phyloP scores from a whole-genome alignment of 331 rosid species.

The Cydonia oblonga region DNA sequence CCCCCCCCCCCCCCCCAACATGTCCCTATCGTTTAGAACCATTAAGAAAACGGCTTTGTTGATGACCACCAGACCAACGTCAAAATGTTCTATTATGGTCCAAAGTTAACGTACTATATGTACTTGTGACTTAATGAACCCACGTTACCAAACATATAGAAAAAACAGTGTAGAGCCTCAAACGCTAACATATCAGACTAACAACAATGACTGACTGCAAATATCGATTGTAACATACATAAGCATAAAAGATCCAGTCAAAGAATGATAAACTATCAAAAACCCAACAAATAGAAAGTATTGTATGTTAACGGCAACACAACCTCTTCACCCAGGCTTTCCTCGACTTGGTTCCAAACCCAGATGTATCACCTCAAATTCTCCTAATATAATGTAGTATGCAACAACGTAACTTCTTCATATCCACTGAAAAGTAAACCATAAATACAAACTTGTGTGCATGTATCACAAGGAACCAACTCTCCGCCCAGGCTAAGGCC shows the following conservation, averaged over 20 bases:
- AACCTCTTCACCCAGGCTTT: not conserved
- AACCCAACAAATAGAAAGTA: not conserved
- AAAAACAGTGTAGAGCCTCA: not conserved
- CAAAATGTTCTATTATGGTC: not conserved
- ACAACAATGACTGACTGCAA: not conserved
- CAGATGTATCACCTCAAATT: not conserved
- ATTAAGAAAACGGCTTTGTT: no score
- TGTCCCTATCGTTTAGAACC: not conserved
- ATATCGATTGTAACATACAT: not conserved
- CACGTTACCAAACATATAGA: not conserved
- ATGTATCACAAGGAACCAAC: not conserved
- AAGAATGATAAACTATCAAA: not conserved
- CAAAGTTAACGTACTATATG: not conserved
- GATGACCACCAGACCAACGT: not conserved
- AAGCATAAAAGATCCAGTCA: not conserved
- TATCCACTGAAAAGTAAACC: no score
- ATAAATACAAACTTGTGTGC: no score
- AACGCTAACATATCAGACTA: not conserved
- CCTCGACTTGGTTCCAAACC: not conserved
- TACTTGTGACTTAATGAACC: not conserved
- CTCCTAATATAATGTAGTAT: not conserved
- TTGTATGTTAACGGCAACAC: not conserved
- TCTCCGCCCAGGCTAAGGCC: not conserved
- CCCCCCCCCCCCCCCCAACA: no score
- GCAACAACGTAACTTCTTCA: not conserved